phyloP scores from a whole-genome alignment of 1,284 basidiomycete genomes.

The Naganishia liquefaciens region DNA sequence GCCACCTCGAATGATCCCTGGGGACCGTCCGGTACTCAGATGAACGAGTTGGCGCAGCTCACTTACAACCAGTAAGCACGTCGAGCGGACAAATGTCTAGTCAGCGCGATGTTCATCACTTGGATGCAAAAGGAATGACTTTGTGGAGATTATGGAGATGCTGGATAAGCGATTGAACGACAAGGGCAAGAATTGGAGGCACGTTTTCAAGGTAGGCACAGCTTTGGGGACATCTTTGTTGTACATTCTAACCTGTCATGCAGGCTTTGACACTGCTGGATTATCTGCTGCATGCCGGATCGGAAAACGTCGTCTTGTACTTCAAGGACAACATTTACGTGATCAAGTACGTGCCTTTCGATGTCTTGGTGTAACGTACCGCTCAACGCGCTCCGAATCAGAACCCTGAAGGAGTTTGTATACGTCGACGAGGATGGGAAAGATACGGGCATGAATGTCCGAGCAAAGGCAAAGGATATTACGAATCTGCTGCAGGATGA shows the following conservation, averaged over 20 bases:
- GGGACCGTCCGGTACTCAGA: constrained; percentile 96
- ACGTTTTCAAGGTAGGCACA: constrained; percentile 87
- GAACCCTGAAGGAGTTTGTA: constrained; percentile 96
- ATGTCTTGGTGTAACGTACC: background rate
- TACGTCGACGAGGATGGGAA: constrained; percentile 93
- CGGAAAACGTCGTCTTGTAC: constrained; percentile 97
- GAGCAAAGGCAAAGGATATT: constrained; percentile 99
- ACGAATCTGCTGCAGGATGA: constrained; percentile 94
- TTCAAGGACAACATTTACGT: constrained; percentile 97
- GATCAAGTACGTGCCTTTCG: constrained; percentile 66
- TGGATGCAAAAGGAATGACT: constrained; percentile 73
- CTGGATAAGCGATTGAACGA: constrained; percentile 98
- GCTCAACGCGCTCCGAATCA: constrained; percentile 21
- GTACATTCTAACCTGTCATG: background rate
- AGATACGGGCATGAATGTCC: constrained; percentile 96
- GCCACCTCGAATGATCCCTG: constrained; percentile 99
- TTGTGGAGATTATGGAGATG: constrained; percentile 99
- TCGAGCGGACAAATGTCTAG: constrained; percentile 34
- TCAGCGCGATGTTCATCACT: background rate
- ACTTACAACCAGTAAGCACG: constrained; percentile 97
- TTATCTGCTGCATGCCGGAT: constrained; percentile 93
- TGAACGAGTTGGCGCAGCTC: constrained; percentile 98
- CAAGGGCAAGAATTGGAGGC: constrained; percentile 99
- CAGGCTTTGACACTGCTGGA: constrained; percentile 93
- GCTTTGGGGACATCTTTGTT: constrained; percentile 6